Evolutionary conservation across 345 rosid species (phyloP).

Genomic region (Dovyalis caffra): DNA sequence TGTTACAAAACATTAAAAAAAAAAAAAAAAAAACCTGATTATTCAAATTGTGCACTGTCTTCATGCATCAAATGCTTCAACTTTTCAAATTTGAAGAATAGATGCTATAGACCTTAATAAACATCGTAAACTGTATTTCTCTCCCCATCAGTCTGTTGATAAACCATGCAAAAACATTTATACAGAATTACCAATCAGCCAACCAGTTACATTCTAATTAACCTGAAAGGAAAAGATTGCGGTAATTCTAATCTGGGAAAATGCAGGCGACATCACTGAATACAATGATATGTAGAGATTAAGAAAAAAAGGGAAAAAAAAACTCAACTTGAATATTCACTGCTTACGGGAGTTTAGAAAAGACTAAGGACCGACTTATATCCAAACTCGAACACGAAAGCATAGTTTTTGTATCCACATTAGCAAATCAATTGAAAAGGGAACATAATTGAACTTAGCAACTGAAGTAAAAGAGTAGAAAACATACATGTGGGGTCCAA

Average conservation of each 20-base stretch:
- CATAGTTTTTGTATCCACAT: neutral
- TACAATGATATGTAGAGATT: neutral
- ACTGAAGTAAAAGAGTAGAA: neutral
- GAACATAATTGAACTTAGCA: neutral
- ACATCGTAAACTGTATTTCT: no score
- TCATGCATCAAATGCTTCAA: no score
- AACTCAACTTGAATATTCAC: neutral
- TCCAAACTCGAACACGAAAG: neutral
- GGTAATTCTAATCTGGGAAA: neutral
- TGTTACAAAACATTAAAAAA: no score
- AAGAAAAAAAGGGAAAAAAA: no score
- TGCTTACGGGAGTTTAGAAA: no score
- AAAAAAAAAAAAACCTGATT: no score
- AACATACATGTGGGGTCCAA: neutral
- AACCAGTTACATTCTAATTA: neutral
- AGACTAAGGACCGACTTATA: no score
- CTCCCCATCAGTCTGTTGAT: neutral
- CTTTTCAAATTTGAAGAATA: no score
- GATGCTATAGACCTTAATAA: no score
- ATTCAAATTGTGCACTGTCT: no score
- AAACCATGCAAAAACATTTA: slow-evolving; percentile 2
- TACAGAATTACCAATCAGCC: neutral
- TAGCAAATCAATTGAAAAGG: neutral
- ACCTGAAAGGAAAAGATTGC: neutral
- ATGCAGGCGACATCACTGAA: no score